A percentile compares a stretch with the other conserved stretches of the same genome.
These are phyloP conservation scores for Populus davidiana DNA, from an alignment of 345 rosid species.

Conservation along the genomic window DNA sequence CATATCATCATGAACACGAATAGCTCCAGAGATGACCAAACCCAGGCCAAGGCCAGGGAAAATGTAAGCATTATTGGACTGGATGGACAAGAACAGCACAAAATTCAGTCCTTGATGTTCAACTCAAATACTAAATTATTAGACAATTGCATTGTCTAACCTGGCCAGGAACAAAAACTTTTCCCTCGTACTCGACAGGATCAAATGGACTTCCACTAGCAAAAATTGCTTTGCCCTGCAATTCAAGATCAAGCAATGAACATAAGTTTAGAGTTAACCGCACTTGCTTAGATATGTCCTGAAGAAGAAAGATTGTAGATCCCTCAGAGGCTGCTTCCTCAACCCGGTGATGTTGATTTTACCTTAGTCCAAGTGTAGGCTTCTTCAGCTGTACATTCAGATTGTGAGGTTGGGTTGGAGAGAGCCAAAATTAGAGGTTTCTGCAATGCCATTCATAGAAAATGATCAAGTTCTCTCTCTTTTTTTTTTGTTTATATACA, in stretches of 20 bases:
- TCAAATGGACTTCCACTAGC: slow-evolving; percentile 98
- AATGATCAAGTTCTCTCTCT: no score
- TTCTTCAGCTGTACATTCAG: slow-evolving; percentile 94
- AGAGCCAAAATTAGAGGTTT: slow-evolving; percentile 88
- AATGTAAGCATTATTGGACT: slow-evolving; percentile 95
- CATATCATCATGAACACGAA: slow-evolving; percentile 87
- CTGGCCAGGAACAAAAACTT: slow-evolving; percentile 76
- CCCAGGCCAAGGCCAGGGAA: slow-evolving; percentile 96
- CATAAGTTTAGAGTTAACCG: not conserved
- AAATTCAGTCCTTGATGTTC: not conserved
- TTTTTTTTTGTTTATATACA: not conserved
- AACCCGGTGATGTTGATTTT: not conserved
- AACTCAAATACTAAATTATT: slow-evolving; percentile 3
- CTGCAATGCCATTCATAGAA: slow-evolving; percentile 38
- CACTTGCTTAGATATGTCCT: not conserved
- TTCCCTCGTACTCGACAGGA: slow-evolving; percentile 65
- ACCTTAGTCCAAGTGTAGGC: slow-evolving; percentile 91
- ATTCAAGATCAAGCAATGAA: slow-evolving; percentile 1
- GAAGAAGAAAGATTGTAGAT: not conserved
- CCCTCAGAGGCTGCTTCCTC: not conserved
- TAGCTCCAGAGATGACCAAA: slow-evolving; percentile 82
- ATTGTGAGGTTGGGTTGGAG: slow-evolving; percentile 90
- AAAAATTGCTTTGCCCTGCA: slow-evolving; percentile 82
- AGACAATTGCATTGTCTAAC: slow-evolving; percentile 26
- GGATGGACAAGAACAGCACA: slow-evolving; percentile 15